Evolutionary conservation across 805 yeast species (phyloP), one percentile per base, ranked within the genome.

Genomic region (Saccharomycopsis capsularis): DNA sequence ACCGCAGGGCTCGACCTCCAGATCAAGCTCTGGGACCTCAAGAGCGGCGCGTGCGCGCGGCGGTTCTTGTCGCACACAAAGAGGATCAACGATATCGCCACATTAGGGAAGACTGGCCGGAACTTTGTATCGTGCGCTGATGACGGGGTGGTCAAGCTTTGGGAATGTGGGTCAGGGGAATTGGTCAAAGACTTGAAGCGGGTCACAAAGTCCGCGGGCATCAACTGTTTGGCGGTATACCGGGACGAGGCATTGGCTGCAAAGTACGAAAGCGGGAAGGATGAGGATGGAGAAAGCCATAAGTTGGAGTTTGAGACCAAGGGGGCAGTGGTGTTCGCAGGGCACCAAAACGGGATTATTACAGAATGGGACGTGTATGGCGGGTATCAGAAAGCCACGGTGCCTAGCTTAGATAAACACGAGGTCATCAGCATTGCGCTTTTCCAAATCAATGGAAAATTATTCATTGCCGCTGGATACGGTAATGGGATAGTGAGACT

Each of bases 91-190:
- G 82, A 70, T 53, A 52, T 76, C 2, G 70, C 63, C 15, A 24
- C 45, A 2, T 56, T 82, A 53, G 64, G 85, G 18, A 89, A 79
- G 0, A 65, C 75, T 16, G 95, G 95, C 1, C 65, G 91, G 37
- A 84, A 85, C 58, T 67, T 86, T 51, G 53, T 82, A 18, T 73
- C 82, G 4, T 66, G 79, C 9, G 71, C 78, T 4, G 45, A 54
- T 3, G 85, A 79, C 60, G 86, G 86, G 0, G 58, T 75, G 0
- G 67, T 82, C 1, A 69, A 65, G 39, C 58, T 86, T 34, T 85
- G 89, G 90, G 91, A 84, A 56, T 76, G 87, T 60, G 81, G 85
- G 0, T 58, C 73, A 1, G 87, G 82, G 1, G 46, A 57, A 18
- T 57, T 63, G 6, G 59, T 82, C 3, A 64, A 71, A 56, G 62